Conservation (phyloP, 352 stramenopile genomes). For the Phytophthora tentaculata region DNA sequence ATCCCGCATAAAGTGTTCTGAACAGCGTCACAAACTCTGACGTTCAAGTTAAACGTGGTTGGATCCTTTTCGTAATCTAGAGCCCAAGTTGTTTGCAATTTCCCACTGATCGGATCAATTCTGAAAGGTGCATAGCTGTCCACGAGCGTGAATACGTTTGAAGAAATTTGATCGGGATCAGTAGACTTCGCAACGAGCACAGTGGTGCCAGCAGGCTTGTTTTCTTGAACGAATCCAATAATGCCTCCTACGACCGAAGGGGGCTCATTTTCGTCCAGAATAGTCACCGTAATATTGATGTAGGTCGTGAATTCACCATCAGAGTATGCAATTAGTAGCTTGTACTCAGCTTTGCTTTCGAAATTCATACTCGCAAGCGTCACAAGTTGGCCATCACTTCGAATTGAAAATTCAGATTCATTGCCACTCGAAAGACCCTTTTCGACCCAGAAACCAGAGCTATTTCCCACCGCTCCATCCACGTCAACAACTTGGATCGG, state of each 20-base stretch:
- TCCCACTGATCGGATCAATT: conserved; percentile 26
- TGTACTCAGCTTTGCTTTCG: conserved; percentile 31
- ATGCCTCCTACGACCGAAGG: conserved; percentile 36
- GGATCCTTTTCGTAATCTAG: conserved; percentile 59
- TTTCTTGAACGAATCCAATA: conserved; percentile 43
- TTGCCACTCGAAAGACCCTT: conserved; percentile 14
- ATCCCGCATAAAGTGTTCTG: conserved; percentile 43
- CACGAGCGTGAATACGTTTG: conserved; percentile 34
- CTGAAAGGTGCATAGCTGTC: conserved; percentile 33
- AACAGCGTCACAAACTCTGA: conserved; percentile 54
- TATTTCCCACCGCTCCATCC: conserved; percentile 43
- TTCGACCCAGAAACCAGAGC: conserved; percentile 40
- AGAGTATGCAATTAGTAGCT: conserved; percentile 21
- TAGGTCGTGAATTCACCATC: conserved; percentile 42
- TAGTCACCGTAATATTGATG: conserved; percentile 31
- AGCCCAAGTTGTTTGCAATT: conserved; percentile 41
- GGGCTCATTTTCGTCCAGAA: conserved; percentile 63
- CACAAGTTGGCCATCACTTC: conserved; percentile 49
- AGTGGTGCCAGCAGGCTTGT: conserved; percentile 30
- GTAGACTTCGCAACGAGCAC: conserved; percentile 38
- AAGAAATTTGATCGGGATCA: conserved; percentile 44
- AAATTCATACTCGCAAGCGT: conserved; percentile 48
- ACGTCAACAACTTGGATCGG: conserved; percentile 49
- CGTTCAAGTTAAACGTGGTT: conserved; percentile 37
- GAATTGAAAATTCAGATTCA: conserved; percentile 43